Evolutionary conservation across 2,329 filamentous ascomycete species (phyloP).

Genomic region (Ilyonectria mors-panacis): DNA sequence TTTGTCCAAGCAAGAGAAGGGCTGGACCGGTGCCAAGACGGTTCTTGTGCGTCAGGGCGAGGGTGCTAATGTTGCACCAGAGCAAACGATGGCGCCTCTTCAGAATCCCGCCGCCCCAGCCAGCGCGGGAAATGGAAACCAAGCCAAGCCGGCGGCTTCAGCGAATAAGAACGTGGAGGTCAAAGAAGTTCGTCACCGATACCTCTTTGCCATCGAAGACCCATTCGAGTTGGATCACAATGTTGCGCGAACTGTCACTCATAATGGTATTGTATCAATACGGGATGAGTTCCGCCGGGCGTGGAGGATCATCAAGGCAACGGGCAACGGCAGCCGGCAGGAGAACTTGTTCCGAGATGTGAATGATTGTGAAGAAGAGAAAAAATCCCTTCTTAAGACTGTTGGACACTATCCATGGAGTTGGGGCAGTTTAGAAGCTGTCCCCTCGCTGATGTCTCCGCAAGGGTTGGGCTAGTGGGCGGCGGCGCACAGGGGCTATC

Average conservation of each 20-base stretch:
- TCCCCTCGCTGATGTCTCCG: neutral
- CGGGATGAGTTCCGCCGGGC: slow-evolving; percentile 88
- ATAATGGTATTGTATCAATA: slow-evolving; percentile 85
- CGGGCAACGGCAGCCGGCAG: slow-evolving; percentile 58
- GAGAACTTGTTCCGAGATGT: slow-evolving; percentile 71
- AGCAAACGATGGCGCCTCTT: slow-evolving; percentile 28
- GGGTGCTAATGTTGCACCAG: slow-evolving; percentile 36
- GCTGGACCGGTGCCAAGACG: slow-evolving; percentile 88
- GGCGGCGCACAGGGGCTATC: slow-evolving; percentile 13
- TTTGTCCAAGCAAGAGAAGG: slow-evolving; percentile 81
- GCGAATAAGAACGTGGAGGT: slow-evolving; percentile 57
- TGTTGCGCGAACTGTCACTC: slow-evolving; percentile 87
- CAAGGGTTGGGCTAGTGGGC: neutral
- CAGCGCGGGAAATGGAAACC: slow-evolving; percentile 16
- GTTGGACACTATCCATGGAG: slow-evolving; percentile 55
- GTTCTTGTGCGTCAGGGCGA: slow-evolving; percentile 67
- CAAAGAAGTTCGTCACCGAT: slow-evolving; percentile 83
- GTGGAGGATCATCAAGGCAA: slow-evolving; percentile 76
- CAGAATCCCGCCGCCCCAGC: neutral
- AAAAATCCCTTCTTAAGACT: slow-evolving; percentile 45
- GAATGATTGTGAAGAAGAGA: slow-evolving; percentile 49
- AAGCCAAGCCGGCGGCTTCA: slow-evolving; percentile 34
- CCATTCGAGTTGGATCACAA: slow-evolving; percentile 93
- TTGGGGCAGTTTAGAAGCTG: slow-evolving; percentile 10
- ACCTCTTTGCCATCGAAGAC: slow-evolving; percentile 91